Evolutionary conservation across 2,329 filamentous ascomycete species (phyloP).

Genomic region (Exophiala alcalophila): DNA sequence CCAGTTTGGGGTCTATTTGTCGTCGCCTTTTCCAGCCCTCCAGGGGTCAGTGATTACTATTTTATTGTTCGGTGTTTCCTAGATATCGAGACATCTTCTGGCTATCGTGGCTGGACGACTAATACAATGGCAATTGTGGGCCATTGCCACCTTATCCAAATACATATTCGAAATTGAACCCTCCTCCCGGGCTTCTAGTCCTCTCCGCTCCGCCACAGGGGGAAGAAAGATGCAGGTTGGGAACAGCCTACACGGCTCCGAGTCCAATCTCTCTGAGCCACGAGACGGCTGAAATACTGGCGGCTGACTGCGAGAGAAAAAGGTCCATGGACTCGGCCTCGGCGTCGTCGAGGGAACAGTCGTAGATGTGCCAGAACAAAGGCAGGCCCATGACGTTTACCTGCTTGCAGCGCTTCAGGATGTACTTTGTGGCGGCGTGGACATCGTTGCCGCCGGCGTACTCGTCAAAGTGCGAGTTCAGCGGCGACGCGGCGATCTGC

Average conservation of each 20-base stretch:
- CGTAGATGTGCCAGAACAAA: conserved; percentile 20
- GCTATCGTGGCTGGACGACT: no score
- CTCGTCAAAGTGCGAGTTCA: conserved; percentile 18
- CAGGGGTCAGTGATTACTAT: no score
- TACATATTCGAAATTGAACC: no score
- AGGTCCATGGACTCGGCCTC: conserved; percentile 12
- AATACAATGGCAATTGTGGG: no score
- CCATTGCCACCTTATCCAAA: no score
- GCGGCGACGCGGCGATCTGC: conserved; percentile 15
- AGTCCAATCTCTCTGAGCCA: conserved; percentile 16
- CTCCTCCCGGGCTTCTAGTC: no score
- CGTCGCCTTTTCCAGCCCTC: no score
- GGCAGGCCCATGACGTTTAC: conserved; percentile 10
- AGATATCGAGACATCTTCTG: no score
- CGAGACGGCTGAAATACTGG: conserved; percentile 8
- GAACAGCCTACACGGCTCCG: no score
- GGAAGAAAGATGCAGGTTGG: neutral
- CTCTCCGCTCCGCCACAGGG: neutral
- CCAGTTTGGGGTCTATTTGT: no score
- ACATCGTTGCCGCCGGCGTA: conserved; percentile 17
- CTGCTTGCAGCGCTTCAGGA: conserved; percentile 16
- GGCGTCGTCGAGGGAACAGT: conserved; percentile 2
- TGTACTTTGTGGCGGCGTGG: conserved; percentile 20
- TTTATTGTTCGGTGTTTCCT: no score
- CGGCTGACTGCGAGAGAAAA: conserved; percentile 19